These are phyloP conservation scores for Mollisia scopiformis DNA, from an alignment of 2,329 filamentous ascomycete genomes.

Conservation along the genomic window DNA sequence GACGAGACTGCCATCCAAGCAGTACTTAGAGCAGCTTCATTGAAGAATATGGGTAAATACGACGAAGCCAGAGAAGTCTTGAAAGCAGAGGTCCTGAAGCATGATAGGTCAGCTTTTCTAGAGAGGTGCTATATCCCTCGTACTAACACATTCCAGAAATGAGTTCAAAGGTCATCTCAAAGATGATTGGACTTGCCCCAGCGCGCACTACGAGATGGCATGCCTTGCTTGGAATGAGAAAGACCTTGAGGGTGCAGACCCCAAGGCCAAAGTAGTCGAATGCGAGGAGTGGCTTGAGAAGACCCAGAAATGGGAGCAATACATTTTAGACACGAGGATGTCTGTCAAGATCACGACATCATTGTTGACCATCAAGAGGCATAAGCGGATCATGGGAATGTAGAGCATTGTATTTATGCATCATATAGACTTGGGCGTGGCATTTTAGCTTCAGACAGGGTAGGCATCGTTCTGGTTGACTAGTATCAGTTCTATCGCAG, in stretches of 20 bases:
- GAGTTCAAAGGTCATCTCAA: constrained; percentile 61
- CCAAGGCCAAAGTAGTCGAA: constrained; percentile 54
- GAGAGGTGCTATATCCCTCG: constrained; percentile 8
- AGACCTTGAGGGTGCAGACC: constrained; percentile 33
- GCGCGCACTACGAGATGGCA: constrained; percentile 84
- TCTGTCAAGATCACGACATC: constrained; percentile 58
- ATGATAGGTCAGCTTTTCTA: constrained; percentile 59
- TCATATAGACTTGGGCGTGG: not conserved
- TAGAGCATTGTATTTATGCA: constrained; percentile 3
- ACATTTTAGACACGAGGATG: constrained; percentile 73
- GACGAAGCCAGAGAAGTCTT: constrained; percentile 69
- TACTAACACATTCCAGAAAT: constrained; percentile 39
- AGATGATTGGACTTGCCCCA: constrained; percentile 73
- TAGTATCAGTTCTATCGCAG: not conserved
- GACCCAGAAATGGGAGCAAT: constrained; percentile 71
- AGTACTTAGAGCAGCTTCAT: constrained; percentile 67
- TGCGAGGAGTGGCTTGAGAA: constrained; percentile 68
- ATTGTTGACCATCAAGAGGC: constrained; percentile 30
- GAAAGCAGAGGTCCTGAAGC: constrained; percentile 61
- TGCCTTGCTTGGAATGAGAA: constrained; percentile 78
- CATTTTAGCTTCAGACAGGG: not conserved
- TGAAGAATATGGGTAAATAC: constrained; percentile 64
- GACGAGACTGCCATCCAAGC: constrained; percentile 68
- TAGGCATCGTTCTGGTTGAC: not conserved
- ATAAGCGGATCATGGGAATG: constrained; percentile 28